These are phyloP conservation scores for Leccinum griseonigrum DNA, from an alignment of 1,284 basidiomycete genomes.

Conservation along the genomic window DNA sequence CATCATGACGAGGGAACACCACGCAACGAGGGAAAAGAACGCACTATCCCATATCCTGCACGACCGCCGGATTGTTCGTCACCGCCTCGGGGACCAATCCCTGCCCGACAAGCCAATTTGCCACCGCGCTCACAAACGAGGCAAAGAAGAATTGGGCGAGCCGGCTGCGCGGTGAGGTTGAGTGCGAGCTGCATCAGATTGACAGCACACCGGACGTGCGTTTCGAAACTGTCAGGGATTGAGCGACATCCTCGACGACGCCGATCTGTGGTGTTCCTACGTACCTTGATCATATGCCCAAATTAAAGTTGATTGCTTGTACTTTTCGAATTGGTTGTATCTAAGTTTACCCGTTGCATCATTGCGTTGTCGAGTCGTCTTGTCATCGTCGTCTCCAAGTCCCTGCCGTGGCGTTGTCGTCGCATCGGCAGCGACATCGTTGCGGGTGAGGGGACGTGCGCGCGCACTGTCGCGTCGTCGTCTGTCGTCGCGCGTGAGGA, in stretches of 20 bases:
- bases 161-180: slow-evolving; percentile 35
- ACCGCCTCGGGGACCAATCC: slow-evolving; percentile 38
- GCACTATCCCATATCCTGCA: slow-evolving; percentile 54
- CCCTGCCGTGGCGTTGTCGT: too few relatives aligned
- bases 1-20: background rate
- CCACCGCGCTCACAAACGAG: slow-evolving; percentile 48
- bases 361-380: too few relatives aligned
- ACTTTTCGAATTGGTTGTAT: slow-evolving; percentile 45
- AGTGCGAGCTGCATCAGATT: slow-evolving; percentile 55
- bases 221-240: slow-evolving; percentile 31
- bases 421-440: too few relatives aligned
- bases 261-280: background rate
- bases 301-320: slow-evolving; percentile 49
- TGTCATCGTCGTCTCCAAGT: too few relatives aligned
- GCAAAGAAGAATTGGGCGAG: slow-evolving; percentile 53
- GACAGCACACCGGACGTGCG: slow-evolving; percentile 49
- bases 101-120: slow-evolving; percentile 28
- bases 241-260: background rate
- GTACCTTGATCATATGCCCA: slow-evolving; percentile 46
- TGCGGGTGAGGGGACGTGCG: too few relatives aligned
- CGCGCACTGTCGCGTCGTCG: too few relatives aligned
- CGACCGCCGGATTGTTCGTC: slow-evolving; percentile 35
- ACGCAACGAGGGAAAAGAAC: background rate
- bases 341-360: too few relatives aligned
- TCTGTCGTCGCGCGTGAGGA: too few relatives aligned